Evolutionary conservation across 2,329 filamentous ascomycete genomes (phyloP).

Genomic region (Coniella lustricola): DNA sequence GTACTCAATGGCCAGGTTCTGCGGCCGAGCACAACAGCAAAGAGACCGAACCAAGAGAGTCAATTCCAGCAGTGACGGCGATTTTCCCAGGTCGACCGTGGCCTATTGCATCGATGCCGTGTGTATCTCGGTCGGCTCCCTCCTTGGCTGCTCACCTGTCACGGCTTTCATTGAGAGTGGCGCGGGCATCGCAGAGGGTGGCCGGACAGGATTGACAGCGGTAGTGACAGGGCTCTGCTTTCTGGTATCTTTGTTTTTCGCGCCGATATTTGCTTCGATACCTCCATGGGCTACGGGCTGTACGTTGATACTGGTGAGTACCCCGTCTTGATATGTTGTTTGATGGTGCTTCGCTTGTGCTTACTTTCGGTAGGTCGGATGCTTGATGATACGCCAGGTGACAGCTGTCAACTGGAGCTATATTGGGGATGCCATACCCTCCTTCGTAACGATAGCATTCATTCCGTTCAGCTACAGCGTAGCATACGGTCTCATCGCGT

Average conservation of each 20-base stretch:
- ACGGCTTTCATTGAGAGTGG: constrained; percentile 87
- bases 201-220: constrained; percentile 76
- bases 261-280: constrained; percentile 83
- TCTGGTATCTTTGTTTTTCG: constrained; percentile 82
- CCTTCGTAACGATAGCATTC: constrained; percentile 66
- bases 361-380: constrained; percentile 44
- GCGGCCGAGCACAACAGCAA: constrained; percentile 40
- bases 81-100: constrained; percentile 78
- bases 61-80: constrained; percentile 46
- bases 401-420: constrained; percentile 71
- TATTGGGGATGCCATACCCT: constrained; percentile 67
- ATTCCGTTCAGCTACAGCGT: constrained; percentile 77
- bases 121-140: constrained; percentile 64
- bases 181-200: constrained; percentile 82
- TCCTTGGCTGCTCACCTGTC: constrained; percentile 73
- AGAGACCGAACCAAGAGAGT: constrained; percentile 35
- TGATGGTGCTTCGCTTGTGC: not conserved
- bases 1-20: constrained; percentile 77
- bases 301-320: constrained; percentile 61
- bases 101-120: constrained; percentile 69
- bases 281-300: constrained; percentile 85
- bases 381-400: constrained; percentile 71
- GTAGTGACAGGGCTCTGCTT: constrained; percentile 76
- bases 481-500: constrained; percentile 69
- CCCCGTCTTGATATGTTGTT: not conserved